Evolutionary conservation across 164 flowering plant genomes (phyloP).

Genomic region (Amborella trichopoda): DNA sequence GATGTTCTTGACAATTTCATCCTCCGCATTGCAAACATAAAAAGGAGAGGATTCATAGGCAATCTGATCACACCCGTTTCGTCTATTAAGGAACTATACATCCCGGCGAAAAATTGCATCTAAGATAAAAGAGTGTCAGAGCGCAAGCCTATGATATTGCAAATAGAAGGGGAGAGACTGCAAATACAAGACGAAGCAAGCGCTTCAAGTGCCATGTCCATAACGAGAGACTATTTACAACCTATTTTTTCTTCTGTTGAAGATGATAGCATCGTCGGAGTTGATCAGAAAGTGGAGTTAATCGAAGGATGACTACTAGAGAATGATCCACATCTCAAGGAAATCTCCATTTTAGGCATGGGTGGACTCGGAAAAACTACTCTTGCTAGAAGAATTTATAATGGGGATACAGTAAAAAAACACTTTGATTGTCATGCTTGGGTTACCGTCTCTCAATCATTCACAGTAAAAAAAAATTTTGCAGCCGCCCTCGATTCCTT

Average conservation of each 20-base stretch:
- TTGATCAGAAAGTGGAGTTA: slow-evolving; percentile 30
- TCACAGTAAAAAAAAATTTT: background rate
- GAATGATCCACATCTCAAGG: slow-evolving; percentile 1
- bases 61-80: slow-evolving; percentile 3
- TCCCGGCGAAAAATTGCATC: slow-evolving; percentile 16
- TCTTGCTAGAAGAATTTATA: slow-evolving; percentile 8
- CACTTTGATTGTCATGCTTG: slow-evolving; percentile 13
- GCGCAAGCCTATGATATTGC: slow-evolving; percentile 13
- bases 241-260: slow-evolving; percentile 34
- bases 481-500: background rate
- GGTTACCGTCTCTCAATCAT: slow-evolving; percentile 7
- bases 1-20: slow-evolving; percentile 8
- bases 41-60: background rate
- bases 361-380: slow-evolving; percentile 13
- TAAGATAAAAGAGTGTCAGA: slow-evolving; percentile 26
- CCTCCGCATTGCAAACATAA: background rate
- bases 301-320: slow-evolving; percentile 28
- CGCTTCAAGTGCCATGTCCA: background rate
- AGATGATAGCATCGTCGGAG: slow-evolving; percentile 33
- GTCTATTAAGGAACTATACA: slow-evolving; percentile 13
- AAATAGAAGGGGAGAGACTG: background rate
- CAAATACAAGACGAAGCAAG: slow-evolving; percentile 6
- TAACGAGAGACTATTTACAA: slow-evolving; percentile 7
- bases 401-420: slow-evolving; percentile 1
- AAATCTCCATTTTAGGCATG: slow-evolving; percentile 7